These are phyloP conservation scores for Drechslerella stenobrocha DNA, from an alignment of 2,329 filamentous ascomycete genomes.

Conservation along the genomic window DNA sequence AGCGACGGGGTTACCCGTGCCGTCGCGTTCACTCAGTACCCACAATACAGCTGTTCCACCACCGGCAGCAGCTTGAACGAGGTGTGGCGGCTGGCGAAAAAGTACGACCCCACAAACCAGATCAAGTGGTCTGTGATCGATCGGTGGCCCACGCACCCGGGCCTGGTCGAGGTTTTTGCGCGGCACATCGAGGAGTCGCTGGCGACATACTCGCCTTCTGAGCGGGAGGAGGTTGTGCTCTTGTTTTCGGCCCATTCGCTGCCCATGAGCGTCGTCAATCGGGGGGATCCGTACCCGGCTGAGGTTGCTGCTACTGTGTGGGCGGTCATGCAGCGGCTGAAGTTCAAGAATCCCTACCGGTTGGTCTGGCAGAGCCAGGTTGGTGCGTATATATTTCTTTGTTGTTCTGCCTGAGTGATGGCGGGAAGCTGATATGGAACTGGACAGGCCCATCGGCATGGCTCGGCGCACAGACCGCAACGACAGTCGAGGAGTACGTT, in stretches of 20 bases:
- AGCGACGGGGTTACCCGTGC: slow-evolving; percentile 90
- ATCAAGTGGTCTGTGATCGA: slow-evolving; percentile 98
- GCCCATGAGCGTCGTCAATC: slow-evolving; percentile 96
- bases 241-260: slow-evolving; percentile 94
- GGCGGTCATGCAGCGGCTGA: slow-evolving; percentile 90
- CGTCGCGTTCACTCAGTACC: slow-evolving; percentile 97
- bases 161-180: slow-evolving; percentile 88
- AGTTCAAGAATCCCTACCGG: slow-evolving; percentile 86
- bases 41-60: slow-evolving; percentile 96
- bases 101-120: slow-evolving; percentile 67
- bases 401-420: not conserved
- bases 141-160: slow-evolving; percentile 89
- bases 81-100: slow-evolving; percentile 87
- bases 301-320: slow-evolving; percentile 96
- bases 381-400: slow-evolving; percentile 56
- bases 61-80: slow-evolving; percentile 96
- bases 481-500: slow-evolving; percentile 85
- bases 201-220: slow-evolving; percentile 78
- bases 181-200: slow-evolving; percentile 87
- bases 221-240: slow-evolving; percentile 76
- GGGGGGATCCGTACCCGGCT: slow-evolving; percentile 90
- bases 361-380: slow-evolving; percentile 98
- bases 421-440: not conserved
- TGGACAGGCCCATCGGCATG: slow-evolving; percentile 76
- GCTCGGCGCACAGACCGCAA: slow-evolving; percentile 89